Evolutionary conservation across 2,329 filamentous ascomycete genomes (phyloP).

Genomic region (Tolypocladium tropicale): DNA sequence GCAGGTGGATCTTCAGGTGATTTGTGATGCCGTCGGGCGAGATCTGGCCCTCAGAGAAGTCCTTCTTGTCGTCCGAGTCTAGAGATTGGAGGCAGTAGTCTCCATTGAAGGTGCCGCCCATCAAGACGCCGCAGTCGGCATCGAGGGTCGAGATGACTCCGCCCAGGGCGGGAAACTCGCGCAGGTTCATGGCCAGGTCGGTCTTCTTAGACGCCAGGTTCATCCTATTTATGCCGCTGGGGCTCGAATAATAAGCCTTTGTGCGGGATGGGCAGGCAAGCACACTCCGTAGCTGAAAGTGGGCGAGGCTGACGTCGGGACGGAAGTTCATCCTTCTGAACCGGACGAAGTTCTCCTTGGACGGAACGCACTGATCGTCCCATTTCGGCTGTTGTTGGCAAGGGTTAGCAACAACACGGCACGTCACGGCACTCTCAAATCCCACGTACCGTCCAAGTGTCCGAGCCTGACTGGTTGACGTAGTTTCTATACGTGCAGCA

Average conservation of each 20-base stretch:
- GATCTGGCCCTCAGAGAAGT: conserved; percentile 33
- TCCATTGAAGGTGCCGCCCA: conserved; percentile 49
- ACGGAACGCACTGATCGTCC: conserved; percentile 18
- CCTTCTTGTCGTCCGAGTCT: conserved; percentile 25
- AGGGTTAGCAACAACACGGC: neutral
- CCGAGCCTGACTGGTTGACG: conserved; percentile 38
- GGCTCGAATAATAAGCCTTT: conserved; percentile 46
- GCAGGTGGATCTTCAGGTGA: conserved; percentile 47
- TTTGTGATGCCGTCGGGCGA: conserved; percentile 51
- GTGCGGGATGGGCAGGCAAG: conserved; percentile 46
- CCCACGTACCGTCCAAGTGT: conserved; percentile 36
- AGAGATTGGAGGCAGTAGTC: conserved; percentile 41
- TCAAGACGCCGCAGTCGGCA: conserved; percentile 42
- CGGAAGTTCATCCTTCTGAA: conserved; percentile 48
- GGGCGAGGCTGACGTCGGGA: conserved; percentile 43
- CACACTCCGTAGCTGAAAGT: conserved; percentile 57
- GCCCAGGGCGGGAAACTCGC: conserved; percentile 22
- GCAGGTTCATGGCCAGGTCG: conserved; percentile 35
- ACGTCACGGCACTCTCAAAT: neutral
- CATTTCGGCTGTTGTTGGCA: conserved; percentile 1
- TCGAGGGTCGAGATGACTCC: conserved; percentile 40
- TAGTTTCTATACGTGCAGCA: conserved; percentile 45
- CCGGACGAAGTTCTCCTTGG: conserved; percentile 41
- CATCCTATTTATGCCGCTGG: conserved; percentile 37
- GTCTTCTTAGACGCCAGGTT: conserved; percentile 37